Percentiles rank a stretch among this genome's conserved stretches.
Evolutionary conservation across 2,329 filamentous ascomycete species (phyloP).

Genomic region (Apiospora malaysiana): DNA sequence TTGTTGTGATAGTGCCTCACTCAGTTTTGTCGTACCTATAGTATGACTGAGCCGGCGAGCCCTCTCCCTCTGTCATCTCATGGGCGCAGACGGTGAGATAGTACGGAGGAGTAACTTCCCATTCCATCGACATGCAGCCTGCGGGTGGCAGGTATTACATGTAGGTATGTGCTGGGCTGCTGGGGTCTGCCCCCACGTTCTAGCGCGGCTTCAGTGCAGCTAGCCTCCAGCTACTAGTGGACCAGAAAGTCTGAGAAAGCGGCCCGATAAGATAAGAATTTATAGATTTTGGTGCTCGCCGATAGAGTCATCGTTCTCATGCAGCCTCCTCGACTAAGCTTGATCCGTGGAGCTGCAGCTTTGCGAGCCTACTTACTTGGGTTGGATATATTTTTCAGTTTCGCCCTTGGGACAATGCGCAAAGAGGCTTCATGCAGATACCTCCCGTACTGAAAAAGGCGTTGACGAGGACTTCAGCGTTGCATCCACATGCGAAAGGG

Average conservation of each 20-base stretch:
- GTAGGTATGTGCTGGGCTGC: neutral
- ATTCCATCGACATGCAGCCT: too few relatives aligned
- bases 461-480: conserved; percentile 20
- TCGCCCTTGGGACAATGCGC: neutral
- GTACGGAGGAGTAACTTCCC: too few relatives aligned
- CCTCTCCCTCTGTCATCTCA: too few relatives aligned
- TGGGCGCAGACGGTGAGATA: too few relatives aligned
- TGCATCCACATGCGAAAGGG: neutral
- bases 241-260: neutral
- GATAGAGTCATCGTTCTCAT: conserved; percentile 11
- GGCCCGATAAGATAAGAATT: conserved; percentile 5
- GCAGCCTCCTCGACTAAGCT: neutral
- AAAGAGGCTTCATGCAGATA: conserved; percentile 19
- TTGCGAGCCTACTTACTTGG: conserved; percentile 9
- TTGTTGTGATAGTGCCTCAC: too few relatives aligned
- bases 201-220: neutral
- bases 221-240: neutral
- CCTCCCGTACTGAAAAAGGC: neutral
- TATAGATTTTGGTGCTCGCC: neutral
- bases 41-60: too few relatives aligned
- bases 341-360: neutral
- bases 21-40: too few relatives aligned
- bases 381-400: neutral
- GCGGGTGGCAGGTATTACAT: too few relatives aligned
- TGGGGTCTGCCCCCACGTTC: neutral